These are phyloP conservation scores for Didymella arachidicola DNA, from an alignment of 2,329 filamentous ascomycete genomes.

Conservation along the genomic window DNA sequence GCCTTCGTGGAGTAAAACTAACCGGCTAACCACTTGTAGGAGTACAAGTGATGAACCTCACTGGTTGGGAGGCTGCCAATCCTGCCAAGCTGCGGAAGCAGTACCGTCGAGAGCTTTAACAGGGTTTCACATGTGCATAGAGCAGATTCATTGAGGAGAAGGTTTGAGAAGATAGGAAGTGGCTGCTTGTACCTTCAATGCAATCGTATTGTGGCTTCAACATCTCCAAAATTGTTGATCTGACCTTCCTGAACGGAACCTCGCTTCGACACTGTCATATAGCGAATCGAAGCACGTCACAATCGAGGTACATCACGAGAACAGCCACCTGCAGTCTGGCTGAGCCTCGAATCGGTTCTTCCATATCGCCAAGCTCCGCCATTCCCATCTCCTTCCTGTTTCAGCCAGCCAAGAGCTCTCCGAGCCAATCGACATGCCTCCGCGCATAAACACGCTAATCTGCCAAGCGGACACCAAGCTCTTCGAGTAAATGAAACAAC, in stretches of 20 bases:
- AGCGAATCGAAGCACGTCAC: constrained; percentile 23
- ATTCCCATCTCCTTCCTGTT: constrained; percentile 30
- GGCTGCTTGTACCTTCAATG: background rate
- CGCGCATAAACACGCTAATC: constrained; percentile 16
- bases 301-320: constrained; percentile 24
- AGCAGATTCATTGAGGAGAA: background rate
- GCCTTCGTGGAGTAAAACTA: too few species aligned
- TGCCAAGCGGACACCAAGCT: constrained; percentile 32
- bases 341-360: constrained; percentile 25
- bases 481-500: constrained; percentile 38
- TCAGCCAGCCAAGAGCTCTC: constrained; percentile 18
- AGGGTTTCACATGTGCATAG: background rate
- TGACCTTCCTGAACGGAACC: constrained; percentile 33
- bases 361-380: constrained; percentile 25
- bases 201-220: constrained; percentile 18
- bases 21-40: constrained; percentile 15
- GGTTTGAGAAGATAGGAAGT: background rate
- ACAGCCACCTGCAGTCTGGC: constrained; percentile 12
- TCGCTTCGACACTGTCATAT: constrained; percentile 25
- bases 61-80: constrained; percentile 28
- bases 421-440: constrained; percentile 28
- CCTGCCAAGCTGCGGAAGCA: constrained; percentile 16
- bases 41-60: constrained; percentile 33
- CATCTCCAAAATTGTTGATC: background rate
- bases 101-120: constrained; percentile 17